Percentiles rank a stretch among this genome's conserved stretches.
phyloP scores from a whole-genome alignment of 331 rosid genomes.

The Erythrophleum ivorense region DNA sequence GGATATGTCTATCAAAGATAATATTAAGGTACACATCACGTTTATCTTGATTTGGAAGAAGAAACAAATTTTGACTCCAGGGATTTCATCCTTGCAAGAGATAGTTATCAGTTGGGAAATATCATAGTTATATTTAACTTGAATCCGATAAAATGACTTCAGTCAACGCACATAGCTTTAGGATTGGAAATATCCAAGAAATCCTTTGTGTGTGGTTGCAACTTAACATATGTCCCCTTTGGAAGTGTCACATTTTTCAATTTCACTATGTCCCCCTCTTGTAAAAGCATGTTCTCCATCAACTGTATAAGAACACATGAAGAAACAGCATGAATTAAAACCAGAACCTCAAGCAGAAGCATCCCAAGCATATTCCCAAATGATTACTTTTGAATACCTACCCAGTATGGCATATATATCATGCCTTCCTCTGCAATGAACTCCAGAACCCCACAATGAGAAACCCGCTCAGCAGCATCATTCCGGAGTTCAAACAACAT shows the following conservation, averaged over 20 bases:
- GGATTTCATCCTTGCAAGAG: not conserved
- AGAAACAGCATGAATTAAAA: constrained; percentile 14
- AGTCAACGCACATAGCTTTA: constrained; percentile 68
- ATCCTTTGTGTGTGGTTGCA: constrained; percentile 75
- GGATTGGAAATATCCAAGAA: constrained; percentile 77
- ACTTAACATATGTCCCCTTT: constrained; percentile 70
- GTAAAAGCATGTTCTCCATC: constrained; percentile 75
- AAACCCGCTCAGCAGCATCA: constrained; percentile 68
- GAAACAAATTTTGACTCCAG: not conserved
- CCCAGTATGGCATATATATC: constrained; percentile 91
- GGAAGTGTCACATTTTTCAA: constrained; percentile 68
- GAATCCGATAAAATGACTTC: not conserved
- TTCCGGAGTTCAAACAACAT: constrained; percentile 94
- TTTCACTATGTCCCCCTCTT: constrained; percentile 65
- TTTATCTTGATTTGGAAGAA: not conserved
- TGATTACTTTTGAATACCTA: constrained; percentile 23
- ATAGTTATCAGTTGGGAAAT: not conserved
- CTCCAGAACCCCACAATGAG: constrained; percentile 98
- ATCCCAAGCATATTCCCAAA: not conserved
- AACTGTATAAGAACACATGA: constrained; percentile 43
- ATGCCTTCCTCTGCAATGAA: constrained; percentile 99
- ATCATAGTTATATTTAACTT: not conserved
- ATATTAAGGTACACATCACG: not conserved
- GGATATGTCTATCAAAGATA: not conserved
- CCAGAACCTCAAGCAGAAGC: not conserved